A percentile compares a stretch with the other conserved stretches of the same genome.
These are phyloP conservation scores for Solanum sejunctum DNA, from an alignment of 257 asterid genomes.

Conservation along the genomic window DNA sequence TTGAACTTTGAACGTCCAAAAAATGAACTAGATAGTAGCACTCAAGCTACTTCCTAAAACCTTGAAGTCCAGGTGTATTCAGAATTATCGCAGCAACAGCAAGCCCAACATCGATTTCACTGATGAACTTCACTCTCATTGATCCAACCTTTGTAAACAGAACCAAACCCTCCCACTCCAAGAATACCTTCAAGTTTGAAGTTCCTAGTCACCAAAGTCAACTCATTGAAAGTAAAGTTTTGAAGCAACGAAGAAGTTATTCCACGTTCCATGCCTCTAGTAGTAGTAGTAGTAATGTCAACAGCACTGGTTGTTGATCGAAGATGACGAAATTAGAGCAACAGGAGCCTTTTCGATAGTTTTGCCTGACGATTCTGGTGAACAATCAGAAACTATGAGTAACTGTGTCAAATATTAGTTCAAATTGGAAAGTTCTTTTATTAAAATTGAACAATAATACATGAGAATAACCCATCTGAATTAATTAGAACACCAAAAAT, in stretches of 20 bases:
- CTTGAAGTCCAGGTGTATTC: no score
- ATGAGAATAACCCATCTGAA: background rate
- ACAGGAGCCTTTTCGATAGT: no score
- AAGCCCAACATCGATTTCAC: no score
- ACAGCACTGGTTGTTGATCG: no score
- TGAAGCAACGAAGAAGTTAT: slow-evolving; percentile 50
- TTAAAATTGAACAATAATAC: background rate
- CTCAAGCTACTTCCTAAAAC: no score
- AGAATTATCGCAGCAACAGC: no score
- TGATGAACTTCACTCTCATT: slow-evolving; percentile 38
- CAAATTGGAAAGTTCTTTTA: background rate
- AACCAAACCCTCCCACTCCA: slow-evolving; percentile 49
- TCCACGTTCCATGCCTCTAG: no score
- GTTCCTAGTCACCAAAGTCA: slow-evolving; percentile 57
- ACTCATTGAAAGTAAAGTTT: slow-evolving; percentile 44
- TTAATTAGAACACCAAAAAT: background rate
- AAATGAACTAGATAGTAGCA: no score
- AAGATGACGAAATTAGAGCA: no score
- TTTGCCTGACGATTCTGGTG: slow-evolving; percentile 34
- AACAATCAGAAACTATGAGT: background rate
- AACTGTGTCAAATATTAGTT: background rate
- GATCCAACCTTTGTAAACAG: slow-evolving; percentile 2
- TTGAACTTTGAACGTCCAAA: no score
- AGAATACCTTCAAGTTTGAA: slow-evolving; percentile 63
- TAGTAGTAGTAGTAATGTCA: no score